A percentile compares a stretch with the other conserved stretches of the same genome.
Evolutionary conservation across 768 basidiomycete species (phyloP).

Genomic region (Russula lepida): DNA sequence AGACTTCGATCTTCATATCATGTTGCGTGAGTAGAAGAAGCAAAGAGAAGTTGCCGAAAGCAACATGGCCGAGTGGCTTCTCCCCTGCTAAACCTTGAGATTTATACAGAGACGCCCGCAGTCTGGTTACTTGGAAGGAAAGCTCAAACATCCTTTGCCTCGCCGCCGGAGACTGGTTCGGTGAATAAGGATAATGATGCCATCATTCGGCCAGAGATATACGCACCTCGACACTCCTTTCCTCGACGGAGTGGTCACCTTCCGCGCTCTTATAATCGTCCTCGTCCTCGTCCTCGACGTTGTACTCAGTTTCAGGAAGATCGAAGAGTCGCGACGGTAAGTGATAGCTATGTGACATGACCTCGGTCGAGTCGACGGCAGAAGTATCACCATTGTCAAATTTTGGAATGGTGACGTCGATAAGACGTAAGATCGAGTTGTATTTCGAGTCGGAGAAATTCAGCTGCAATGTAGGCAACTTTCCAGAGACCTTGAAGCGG

Average conservation of each 20-base stretch:
- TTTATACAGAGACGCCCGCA: slow-evolving; percentile 74
- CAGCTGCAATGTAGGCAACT: slow-evolving; percentile 76
- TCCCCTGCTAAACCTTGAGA: slow-evolving; percentile 55
- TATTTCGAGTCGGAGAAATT: slow-evolving; percentile 90
- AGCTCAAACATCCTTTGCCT: slow-evolving; percentile 72
- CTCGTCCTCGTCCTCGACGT: slow-evolving; percentile 56
- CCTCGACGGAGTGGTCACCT: slow-evolving; percentile 57
- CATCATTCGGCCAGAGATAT: not conserved
- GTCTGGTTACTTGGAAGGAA: slow-evolving; percentile 75
- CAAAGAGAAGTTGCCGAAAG: slow-evolving; percentile 70
- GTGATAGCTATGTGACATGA: slow-evolving; percentile 34
- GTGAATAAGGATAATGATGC: not conserved
- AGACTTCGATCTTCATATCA: slow-evolving; percentile 80
- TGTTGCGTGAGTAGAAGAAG: slow-evolving; percentile 68
- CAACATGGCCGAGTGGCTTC: slow-evolving; percentile 66
- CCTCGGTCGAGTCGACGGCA: not conserved
- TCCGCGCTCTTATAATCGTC: slow-evolving; percentile 35
- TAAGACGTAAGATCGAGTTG: slow-evolving; percentile 82
- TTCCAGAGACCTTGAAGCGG: slow-evolving; percentile 84
- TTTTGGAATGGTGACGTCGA: slow-evolving; percentile 84
- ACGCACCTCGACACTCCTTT: slow-evolving; percentile 43
- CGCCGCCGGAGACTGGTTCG: slow-evolving; percentile 31
- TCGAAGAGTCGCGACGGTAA: slow-evolving; percentile 50
- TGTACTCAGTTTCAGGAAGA: slow-evolving; percentile 53
- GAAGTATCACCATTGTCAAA: slow-evolving; percentile 45